These are phyloP conservation scores for Solanum corneliomulleri DNA, from an alignment of 257 asterid genomes.

Conservation along the genomic window DNA sequence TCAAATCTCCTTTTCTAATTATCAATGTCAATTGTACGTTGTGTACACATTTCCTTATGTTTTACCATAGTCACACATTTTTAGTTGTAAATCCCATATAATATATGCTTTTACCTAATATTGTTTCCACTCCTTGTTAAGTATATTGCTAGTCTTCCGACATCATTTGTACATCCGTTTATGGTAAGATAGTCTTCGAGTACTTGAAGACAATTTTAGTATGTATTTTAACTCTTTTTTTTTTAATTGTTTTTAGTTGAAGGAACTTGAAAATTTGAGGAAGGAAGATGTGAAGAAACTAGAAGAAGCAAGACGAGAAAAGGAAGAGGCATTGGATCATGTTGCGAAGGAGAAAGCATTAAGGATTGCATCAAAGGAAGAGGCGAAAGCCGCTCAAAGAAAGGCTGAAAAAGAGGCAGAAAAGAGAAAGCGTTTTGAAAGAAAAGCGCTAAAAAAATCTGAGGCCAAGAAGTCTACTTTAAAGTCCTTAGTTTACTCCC, in stretches of 20 bases:
- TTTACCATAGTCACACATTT: neutral
- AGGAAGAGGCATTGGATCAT: neutral
- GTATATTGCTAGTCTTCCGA: neutral
- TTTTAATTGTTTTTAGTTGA: neutral
- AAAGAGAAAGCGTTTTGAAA: neutral
- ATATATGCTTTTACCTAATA: neutral
- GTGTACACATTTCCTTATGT: neutral
- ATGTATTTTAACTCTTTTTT: neutral
- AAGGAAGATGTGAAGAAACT: slow-evolving; percentile 2
- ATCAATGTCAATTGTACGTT: neutral
- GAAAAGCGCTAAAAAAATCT: neutral
- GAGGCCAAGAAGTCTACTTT: neutral
- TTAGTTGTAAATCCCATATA: neutral
- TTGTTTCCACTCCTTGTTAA: neutral
- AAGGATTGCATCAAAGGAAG: neutral
- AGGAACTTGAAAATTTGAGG: neutral
- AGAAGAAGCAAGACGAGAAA: neutral
- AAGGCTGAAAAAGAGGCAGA: neutral
- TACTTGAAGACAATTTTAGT: no score
- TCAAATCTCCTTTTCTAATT: neutral
- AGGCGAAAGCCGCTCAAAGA: neutral
- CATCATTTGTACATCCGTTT: neutral
- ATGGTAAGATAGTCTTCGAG: neutral
- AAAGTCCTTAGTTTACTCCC: neutral
- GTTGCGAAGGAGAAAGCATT: neutral